A percentile compares a stretch with the other conserved stretches of the same genome.
These are phyloP conservation scores for Eimeria maxima DNA, from an alignment of 169 alveolate genomes.

Conservation along the genomic window DNA sequence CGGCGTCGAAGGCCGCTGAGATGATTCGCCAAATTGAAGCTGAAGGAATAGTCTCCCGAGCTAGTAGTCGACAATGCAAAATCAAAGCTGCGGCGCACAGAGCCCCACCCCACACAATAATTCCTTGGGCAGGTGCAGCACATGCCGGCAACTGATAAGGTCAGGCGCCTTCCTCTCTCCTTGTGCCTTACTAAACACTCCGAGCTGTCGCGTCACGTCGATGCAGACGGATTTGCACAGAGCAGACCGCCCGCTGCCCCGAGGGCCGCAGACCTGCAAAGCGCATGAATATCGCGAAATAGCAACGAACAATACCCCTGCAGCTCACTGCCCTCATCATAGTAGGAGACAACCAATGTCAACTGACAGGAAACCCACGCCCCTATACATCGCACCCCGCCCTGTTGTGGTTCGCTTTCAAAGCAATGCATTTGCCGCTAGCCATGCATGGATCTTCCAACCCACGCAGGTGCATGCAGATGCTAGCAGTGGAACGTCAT, in stretches of 20 bases:
- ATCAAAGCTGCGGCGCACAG: slow-evolving; percentile 17
- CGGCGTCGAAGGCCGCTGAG: slow-evolving; percentile 42
- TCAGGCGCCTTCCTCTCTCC: not conserved
- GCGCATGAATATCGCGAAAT: not conserved
- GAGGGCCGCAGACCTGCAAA: slow-evolving; percentile 68
- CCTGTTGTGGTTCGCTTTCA: not conserved
- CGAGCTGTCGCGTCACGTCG: slow-evolving; percentile 56
- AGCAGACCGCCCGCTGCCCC: slow-evolving; percentile 75
- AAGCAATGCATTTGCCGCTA: no score
- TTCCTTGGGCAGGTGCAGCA: not conserved
- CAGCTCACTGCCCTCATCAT: not conserved
- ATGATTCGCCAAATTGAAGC: not conserved
- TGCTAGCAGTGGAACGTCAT: not conserved
- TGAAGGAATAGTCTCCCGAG: slow-evolving; percentile 48
- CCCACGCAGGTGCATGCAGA: not conserved
- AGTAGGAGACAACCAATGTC: not conserved
- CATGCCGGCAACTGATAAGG: not conserved
- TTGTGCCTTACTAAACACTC: slow-evolving; percentile 39
- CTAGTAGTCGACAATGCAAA: slow-evolving; percentile 65
- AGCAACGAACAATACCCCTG: not conserved
- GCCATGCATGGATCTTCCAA: not conserved
- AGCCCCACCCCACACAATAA: not conserved
- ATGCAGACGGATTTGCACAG: slow-evolving; percentile 60
- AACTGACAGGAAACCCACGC: not conserved
- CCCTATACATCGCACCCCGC: not conserved